Conservation (phyloP, 1,139 yeast genomes). For the Protomyces inouyei region DNA sequence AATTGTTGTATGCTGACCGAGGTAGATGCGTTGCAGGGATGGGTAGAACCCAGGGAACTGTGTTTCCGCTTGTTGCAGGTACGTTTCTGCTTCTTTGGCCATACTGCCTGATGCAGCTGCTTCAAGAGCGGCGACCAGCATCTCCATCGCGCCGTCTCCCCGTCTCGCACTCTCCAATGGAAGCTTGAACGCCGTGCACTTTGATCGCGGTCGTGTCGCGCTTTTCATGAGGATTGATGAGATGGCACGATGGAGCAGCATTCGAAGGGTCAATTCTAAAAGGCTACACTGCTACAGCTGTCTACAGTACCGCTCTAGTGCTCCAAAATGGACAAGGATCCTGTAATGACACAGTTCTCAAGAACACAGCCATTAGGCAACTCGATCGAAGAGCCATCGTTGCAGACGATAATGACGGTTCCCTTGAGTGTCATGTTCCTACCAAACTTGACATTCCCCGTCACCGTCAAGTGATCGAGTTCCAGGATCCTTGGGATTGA, state of each 20-base stretch:
- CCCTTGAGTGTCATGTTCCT: conserved; percentile 89
- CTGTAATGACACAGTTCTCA: conserved; percentile 96
- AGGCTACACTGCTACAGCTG: no score
- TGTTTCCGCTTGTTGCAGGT: conserved; percentile 3
- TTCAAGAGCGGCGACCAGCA: background rate
- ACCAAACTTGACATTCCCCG: conserved; percentile 92
- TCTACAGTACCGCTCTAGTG: conserved; percentile 47
- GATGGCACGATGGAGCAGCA: no score
- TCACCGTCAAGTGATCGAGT: conserved; percentile 92
- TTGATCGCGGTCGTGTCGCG: no score
- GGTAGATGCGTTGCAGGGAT: conserved; percentile 55
- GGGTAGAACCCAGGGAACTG: conserved; percentile 44
- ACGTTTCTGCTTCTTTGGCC: conserved; percentile 4
- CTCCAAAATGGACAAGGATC: conserved; percentile 90
- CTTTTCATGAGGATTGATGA: no score
- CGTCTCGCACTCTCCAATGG: no score
- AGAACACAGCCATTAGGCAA: conserved; percentile 92
- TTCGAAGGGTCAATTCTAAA: no score
- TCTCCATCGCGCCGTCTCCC: background rate
- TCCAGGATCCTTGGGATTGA: conserved; percentile 96
- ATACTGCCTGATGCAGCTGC: background rate
- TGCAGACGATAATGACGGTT: conserved; percentile 94
- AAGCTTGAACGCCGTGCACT: no score
- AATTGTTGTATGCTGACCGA: conserved; percentile 45
- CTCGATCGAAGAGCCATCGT: conserved; percentile 93